Evolutionary conservation across 306 rosid genomes (phyloP), one percentile per base, ranked within the genome.

Genomic region (Sesbania bispinosa): DNA sequence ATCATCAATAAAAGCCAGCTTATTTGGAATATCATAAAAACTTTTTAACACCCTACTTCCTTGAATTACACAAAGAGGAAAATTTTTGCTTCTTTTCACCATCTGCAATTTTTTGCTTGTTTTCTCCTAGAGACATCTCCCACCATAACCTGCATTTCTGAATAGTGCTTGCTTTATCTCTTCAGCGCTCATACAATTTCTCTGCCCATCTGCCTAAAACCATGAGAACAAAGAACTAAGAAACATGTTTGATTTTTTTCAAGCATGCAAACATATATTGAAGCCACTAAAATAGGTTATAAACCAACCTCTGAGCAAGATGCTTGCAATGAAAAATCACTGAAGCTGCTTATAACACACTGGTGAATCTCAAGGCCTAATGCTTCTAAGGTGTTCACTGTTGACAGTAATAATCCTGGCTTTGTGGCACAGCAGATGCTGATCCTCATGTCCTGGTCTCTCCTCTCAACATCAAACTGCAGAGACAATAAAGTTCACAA

Each of bases 121-220:
- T 51, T 73, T 55, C 55, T 69, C 72, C 86, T 93, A 90, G 75
- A 88, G 81, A 77, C 94, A 90, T 74, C 86, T 85, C 15, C 97
- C 98, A 76, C 98, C 97, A 83, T 93, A 93, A 43, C 98, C 98
- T 69, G 98, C 98, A 83, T 87, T 93, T 85, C 97, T 87, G 93
- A 93, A 93, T 16, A 93, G 77, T 66, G 92, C 90, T 77, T 93
- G 92, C 89, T 90, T 90, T 82, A 93, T 80, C 26, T 90, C 98
- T 66, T 88, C 97, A 20, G 85, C 78, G 57, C 78, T 87, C 53
- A 84, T 59, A 55, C 83, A 39, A 69, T 75, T 76, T 65, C 85
- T 82, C 86, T 90, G 85, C 71, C 77, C 86, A 26, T 72, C 83
- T 23, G 46, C 97, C 98, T 90, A 77, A 55, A 24, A 29, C 7